phyloP scores from a whole-genome alignment of 805 yeast genomes.

The Nakazawaea laoshanensis region DNA sequence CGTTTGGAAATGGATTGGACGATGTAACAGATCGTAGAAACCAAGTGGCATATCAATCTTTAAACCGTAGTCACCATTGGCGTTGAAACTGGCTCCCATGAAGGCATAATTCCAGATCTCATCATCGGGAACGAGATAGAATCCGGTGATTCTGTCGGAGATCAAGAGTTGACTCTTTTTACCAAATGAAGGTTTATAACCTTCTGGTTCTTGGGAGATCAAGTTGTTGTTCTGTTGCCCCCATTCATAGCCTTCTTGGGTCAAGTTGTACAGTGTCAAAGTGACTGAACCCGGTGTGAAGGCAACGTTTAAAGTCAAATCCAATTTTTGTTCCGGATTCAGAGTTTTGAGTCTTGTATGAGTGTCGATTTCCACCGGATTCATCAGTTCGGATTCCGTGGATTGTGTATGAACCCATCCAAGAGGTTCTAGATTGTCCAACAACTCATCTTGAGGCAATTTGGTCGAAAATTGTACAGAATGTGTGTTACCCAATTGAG shows the following conservation, averaged over 20 bases:
- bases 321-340: slow-evolving; percentile 24
- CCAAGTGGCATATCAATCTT: slow-evolving; percentile 74
- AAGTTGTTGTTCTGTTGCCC: slow-evolving; percentile 55
- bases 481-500: slow-evolving; percentile 74
- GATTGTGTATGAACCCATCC: slow-evolving; percentile 95
- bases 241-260: slow-evolving; percentile 70
- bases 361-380: slow-evolving; percentile 63
- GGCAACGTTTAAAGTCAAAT: slow-evolving; percentile 49
- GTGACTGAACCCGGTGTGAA: slow-evolving; percentile 83
- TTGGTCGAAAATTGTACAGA: slow-evolving; percentile 51
- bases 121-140: slow-evolving; percentile 77
- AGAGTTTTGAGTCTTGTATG: slow-evolving; percentile 32
- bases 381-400: slow-evolving; percentile 51
- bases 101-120: slow-evolving; percentile 89
- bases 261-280: slow-evolving; percentile 54
- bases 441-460: slow-evolving; percentile 28
- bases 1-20: slow-evolving; percentile 79
- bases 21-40: slow-evolving; percentile 78
- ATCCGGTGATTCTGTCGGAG: slow-evolving; percentile 71
- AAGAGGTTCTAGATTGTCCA: slow-evolving; percentile 61
- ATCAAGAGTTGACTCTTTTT: slow-evolving; percentile 59
- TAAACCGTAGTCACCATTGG: slow-evolving; percentile 48
- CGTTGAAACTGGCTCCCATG: slow-evolving; percentile 76
- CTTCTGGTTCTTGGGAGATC: slow-evolving; percentile 50
- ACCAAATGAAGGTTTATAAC: slow-evolving; percentile 55